Percentiles rank a stretch among this genome's conserved stretches.
These are phyloP conservation scores for Canavalia ensiformis DNA, from an alignment of 306 rosid genomes.

Conservation along the genomic window DNA sequence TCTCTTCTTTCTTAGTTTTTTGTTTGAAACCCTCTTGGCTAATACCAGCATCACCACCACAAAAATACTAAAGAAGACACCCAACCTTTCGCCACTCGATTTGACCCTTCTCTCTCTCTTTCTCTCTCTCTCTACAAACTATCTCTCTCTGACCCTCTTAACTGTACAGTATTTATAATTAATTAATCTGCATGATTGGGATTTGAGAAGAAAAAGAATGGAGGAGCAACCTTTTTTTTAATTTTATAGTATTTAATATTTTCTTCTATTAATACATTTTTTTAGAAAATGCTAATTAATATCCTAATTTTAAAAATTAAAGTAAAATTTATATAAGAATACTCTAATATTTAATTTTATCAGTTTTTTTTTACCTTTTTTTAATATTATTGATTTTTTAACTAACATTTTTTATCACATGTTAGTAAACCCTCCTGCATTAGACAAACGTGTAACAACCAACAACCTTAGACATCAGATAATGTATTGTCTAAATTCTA, in stretches of 20 bases:
- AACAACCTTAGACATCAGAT: background rate
- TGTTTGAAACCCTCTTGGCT: slow-evolving; percentile 65
- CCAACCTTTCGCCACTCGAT: slow-evolving; percentile 86
- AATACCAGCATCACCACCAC: slow-evolving; percentile 65
- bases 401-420: background rate
- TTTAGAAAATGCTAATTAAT: no score
- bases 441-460: slow-evolving; percentile 24
- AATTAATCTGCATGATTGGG: slow-evolving; percentile 52
- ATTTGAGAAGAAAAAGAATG: slow-evolving; percentile 44
- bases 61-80: slow-evolving; percentile 61
- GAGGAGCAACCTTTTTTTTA: slow-evolving; percentile 3
- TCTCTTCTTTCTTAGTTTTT: slow-evolving; percentile 26
- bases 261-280: no score
- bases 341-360: no score
- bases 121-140: slow-evolving; percentile 45
- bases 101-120: slow-evolving; percentile 68
- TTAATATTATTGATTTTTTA: background rate
- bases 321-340: no score
- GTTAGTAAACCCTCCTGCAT: background rate
- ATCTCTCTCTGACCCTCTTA: slow-evolving; percentile 32
- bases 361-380: background rate
- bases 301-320: no score
- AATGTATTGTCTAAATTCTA: background rate
- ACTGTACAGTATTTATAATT: slow-evolving; percentile 37
- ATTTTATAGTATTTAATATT: slow-evolving; percentile 5